A percentile compares a stretch with the other conserved stretches of the same genome.
Conservation (phyloP, 768 basidiomycete species). For the Rubroboletus pulcherrimus region DNA sequence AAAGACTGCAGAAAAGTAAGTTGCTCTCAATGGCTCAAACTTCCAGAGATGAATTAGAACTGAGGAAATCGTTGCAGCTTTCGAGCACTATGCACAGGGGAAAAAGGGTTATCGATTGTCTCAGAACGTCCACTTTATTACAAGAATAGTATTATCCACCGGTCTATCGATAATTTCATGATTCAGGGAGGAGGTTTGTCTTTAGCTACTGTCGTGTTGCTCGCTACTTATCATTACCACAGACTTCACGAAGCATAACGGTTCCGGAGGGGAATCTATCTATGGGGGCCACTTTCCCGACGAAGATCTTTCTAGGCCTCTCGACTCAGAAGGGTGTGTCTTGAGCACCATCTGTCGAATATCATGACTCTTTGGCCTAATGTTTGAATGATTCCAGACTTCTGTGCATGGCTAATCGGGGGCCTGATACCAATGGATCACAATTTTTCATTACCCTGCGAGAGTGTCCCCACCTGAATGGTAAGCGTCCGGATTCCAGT, state of each 20-base stretch:
- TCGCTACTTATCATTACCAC: neutral
- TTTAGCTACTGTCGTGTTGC: neutral
- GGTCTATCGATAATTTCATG: slow-evolving; percentile 79
- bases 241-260: slow-evolving; percentile 80
- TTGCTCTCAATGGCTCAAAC: neutral
- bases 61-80: slow-evolving; percentile 49
- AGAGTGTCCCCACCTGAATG: slow-evolving; percentile 71
- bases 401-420: slow-evolving; percentile 88
- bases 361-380: neutral
- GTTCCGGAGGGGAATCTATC: slow-evolving; percentile 78
- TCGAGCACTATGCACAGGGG: slow-evolving; percentile 81
- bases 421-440: slow-evolving; percentile 79
- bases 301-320: slow-evolving; percentile 61
- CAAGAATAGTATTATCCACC: slow-evolving; percentile 74
- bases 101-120: slow-evolving; percentile 65
- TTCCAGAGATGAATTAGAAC: neutral
- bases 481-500: slow-evolving; percentile 33
- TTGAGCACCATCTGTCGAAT: neutral
- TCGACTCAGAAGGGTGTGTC: slow-evolving; percentile 62
- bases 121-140: slow-evolving; percentile 75
- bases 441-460: slow-evolving; percentile 85
- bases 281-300: slow-evolving; percentile 75
- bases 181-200: slow-evolving; percentile 70
- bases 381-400: slow-evolving; percentile 38
- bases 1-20: slow-evolving; percentile 78